phyloP scores from a whole-genome alignment of 2,329 filamentous ascomycete species.

The Claviceps humidiphila region DNA sequence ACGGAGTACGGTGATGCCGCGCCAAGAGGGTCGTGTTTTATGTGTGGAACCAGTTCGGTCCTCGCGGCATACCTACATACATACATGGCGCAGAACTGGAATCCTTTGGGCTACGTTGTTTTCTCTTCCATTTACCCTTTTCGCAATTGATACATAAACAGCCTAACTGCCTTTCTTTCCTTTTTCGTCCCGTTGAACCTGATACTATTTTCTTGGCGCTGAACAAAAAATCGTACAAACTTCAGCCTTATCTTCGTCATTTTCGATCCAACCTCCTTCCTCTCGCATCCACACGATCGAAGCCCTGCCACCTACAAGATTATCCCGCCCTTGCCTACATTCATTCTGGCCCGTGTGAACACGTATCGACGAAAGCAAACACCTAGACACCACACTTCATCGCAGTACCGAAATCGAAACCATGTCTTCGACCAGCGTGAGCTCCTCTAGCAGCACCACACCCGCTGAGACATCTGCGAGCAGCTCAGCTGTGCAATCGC shows the following conservation, averaged over 20 bases:
- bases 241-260: too few relatives aligned
- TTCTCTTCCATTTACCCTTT: not conserved
- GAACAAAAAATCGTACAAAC: too few relatives aligned
- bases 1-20: too few relatives aligned
- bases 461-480: not conserved
- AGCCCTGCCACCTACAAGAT: too few relatives aligned
- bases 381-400: not conserved
- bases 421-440: not conserved
- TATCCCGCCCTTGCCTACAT: too few relatives aligned
- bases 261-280: too few relatives aligned
- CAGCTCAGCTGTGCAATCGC: conserved; percentile 13
- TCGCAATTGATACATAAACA: not conserved
- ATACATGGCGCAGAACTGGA: not conserved
- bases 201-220: too few relatives aligned
- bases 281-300: not conserved
- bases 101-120: too few relatives aligned
- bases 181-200: not conserved
- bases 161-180: not conserved
- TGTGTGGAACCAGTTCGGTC: conserved; percentile 1
- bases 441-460: not conserved
- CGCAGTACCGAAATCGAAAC: not conserved
- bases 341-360: too few relatives aligned
- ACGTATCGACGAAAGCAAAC: not conserved
- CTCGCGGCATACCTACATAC: not conserved
- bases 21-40: not conserved